Evolutionary conservation across 2,329 filamentous ascomycete species (phyloP).

Genomic region (Acrodontium crateriforme): DNA sequence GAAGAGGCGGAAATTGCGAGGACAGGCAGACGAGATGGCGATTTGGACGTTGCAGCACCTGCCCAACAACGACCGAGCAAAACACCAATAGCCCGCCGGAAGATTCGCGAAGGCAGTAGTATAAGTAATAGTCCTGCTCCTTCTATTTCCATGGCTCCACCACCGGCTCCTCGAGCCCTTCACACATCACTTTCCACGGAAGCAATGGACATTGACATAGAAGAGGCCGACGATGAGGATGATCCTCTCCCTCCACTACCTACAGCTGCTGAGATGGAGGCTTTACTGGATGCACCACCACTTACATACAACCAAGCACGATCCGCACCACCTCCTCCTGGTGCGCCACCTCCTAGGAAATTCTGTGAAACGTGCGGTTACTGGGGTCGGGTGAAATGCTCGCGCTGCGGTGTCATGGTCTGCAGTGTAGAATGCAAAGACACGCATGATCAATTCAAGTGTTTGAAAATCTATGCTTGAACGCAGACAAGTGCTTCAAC

Average conservation of each 20-base stretch:
- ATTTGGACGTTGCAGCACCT: conserved; percentile 10
- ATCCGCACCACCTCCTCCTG: conserved; percentile 25
- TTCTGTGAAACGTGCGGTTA: conserved; percentile 76
- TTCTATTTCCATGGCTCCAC: conserved; percentile 2
- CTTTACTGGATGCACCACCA: conserved; percentile 49
- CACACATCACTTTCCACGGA: conserved; percentile 15
- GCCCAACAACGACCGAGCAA: conserved; percentile 18
- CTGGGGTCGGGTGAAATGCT: conserved; percentile 63
- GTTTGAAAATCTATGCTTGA: conserved; percentile 38
- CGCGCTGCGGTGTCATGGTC: conserved; percentile 65
- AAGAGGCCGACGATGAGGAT: conserved; percentile 29
- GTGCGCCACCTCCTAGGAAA: conserved; percentile 39
- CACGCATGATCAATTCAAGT: conserved; percentile 57
- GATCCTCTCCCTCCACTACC: conserved; percentile 11
- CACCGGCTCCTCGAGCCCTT: conserved; percentile 2
- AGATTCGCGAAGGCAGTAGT: conserved; percentile 16
- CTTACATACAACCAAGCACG: conserved; percentile 53
- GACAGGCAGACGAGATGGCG: conserved; percentile 19
- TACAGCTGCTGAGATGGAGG: conserved; percentile 42
- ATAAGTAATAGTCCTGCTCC: conserved; percentile 16
- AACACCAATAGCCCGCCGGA: conserved; percentile 21
- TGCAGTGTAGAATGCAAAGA: conserved; percentile 64
- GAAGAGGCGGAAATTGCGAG: conserved; percentile 47
- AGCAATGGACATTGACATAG: conserved; percentile 27
- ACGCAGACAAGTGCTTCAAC: too few species aligned